A percentile compares a stretch with the other conserved stretches of the same genome.
phyloP scores from a whole-genome alignment of 345 rosid species.

The Ricinus communis region DNA sequence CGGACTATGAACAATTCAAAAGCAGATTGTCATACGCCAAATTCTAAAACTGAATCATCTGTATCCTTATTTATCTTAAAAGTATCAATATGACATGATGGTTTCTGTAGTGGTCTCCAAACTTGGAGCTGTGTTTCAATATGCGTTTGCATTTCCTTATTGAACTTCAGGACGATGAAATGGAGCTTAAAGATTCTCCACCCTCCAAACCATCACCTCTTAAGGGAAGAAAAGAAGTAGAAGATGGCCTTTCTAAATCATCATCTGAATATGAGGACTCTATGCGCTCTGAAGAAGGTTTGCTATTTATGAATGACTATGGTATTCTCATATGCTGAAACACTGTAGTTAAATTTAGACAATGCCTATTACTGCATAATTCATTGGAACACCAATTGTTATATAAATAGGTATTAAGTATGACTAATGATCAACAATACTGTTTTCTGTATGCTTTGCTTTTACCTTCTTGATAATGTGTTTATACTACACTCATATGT shows the following conservation, averaged over 20 bases:
- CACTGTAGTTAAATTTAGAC: not conserved
- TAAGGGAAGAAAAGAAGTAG: conserved; percentile 37
- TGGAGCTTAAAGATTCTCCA: conserved; percentile 42
- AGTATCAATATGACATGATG: conserved; percentile 3
- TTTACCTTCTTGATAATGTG: not conserved
- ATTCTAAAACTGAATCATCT: conserved; percentile 38
- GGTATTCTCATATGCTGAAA: conserved; percentile 6
- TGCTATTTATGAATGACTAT: conserved; percentile 32
- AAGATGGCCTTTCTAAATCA: conserved; percentile 38
- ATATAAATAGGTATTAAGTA: too few species aligned
- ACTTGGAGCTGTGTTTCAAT: conserved; percentile 17
- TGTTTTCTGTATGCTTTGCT: not conserved
- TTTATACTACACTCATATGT: not conserved
- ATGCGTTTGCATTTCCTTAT: conserved; percentile 47
- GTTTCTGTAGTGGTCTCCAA: conserved; percentile 8
- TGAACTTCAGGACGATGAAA: conserved; percentile 50
- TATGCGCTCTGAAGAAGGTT: conserved; percentile 51
- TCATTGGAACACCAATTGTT: not conserved
- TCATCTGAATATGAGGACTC: conserved; percentile 52
- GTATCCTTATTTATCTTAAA: conserved; percentile 47
- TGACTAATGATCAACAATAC: too few species aligned
- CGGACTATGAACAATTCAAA: conserved; percentile 42
- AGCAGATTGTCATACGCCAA: conserved; percentile 34
- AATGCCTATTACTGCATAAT: too few species aligned
- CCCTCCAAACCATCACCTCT: conserved; percentile 29